phyloP scores from a whole-genome alignment of 2,329 filamentous ascomycete genomes.

The Colletotrichum lindemuthianum region DNA sequence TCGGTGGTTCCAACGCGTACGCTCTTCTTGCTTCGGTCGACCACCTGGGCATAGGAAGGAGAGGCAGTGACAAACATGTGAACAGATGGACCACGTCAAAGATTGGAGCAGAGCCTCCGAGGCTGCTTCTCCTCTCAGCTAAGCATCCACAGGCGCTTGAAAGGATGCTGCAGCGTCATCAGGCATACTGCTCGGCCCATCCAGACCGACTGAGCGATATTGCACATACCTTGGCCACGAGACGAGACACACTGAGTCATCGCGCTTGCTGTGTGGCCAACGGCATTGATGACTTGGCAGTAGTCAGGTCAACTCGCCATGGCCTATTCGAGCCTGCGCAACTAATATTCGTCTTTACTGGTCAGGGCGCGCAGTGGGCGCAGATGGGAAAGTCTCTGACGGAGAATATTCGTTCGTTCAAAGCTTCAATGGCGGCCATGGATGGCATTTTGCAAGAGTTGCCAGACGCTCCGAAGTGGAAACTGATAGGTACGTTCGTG shows the following conservation, averaged over 20 bases:
- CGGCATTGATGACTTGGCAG: conserved; percentile 15
- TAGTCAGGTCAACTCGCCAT: conserved; percentile 37
- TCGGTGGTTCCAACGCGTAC: conserved; percentile 40
- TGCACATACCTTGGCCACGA: conserved; percentile 43
- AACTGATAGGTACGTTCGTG: conserved; percentile 39
- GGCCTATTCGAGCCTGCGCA: conserved; percentile 38
- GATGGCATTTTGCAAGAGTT: conserved; percentile 21
- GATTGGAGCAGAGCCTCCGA: background rate
- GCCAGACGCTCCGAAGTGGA: conserved; percentile 8
- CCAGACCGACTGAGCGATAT: conserved; percentile 37
- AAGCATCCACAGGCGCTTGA: conserved; percentile 31
- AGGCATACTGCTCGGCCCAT: conserved; percentile 37
- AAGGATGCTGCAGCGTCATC: conserved; percentile 4
- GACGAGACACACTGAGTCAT: conserved; percentile 41
- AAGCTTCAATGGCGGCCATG: conserved; percentile 23
- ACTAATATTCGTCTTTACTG: conserved; percentile 36
- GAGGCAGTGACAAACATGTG: background rate
- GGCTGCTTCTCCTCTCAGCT: conserved; percentile 11
- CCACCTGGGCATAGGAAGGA: background rate
- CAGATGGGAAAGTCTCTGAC: conserved; percentile 33
- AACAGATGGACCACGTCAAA: too few relatives aligned
- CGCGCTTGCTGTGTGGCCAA: conserved; percentile 39
- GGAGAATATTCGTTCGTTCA: conserved; percentile 18
- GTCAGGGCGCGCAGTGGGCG: conserved; percentile 37
- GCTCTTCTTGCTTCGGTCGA: conserved; percentile 4